Evolutionary conservation across 257 asterid genomes (phyloP), one percentile per base, ranked within the genome.

Genomic region (Phtheirospermum japonicum): DNA sequence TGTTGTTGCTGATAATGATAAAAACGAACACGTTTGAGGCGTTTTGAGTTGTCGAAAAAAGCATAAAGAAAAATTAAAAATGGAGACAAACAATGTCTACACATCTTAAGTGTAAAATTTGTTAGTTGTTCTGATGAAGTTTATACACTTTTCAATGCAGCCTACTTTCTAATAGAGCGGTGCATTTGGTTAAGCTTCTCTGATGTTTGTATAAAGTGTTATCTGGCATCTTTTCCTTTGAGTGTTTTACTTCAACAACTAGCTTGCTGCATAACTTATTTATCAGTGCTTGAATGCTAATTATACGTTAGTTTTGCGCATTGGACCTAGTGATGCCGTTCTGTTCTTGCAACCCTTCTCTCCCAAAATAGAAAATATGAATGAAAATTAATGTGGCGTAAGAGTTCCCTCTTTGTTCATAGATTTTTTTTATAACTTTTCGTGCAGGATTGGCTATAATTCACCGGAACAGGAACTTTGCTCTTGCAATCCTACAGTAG

Each of bases 391-490:
- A 55, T 64, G 31, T 18, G 51, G 26, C 8, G 1, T 33, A 36
- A 26, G n/a, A 69, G 4, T 63, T 59, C 61, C 59, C 42, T 23
- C 32, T 43, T 52, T 55, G 12, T 60, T 49, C 26, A 51, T 33
- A 34, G 28, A 37, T 64, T 53, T 39, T 61, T 12, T 43, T 16
- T 2, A n/a, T 69, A 55, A 57, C 65, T 19, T 60, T 43, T 64
- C 40, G 16, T 78, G 73, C 85, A 88, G 96, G 80, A 55, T 69
- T 40, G 59, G 59, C 31, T 72, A 71, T 67, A 77, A 71, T 77
- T 80, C 80, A 10, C 81, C 82, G 13, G 82, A 78, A 66, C 82
- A 75, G 72, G 89, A 80, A 61, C 85, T 82, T 59, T 88, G 96
- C 72, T 79, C 88, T 57, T 85, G 95, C 61, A 34, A 33, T 62